Percentiles rank a stretch among this genome's conserved stretches.
Conservation (phyloP, 306 rosid genomes). For the Prunus davidiana region DNA sequence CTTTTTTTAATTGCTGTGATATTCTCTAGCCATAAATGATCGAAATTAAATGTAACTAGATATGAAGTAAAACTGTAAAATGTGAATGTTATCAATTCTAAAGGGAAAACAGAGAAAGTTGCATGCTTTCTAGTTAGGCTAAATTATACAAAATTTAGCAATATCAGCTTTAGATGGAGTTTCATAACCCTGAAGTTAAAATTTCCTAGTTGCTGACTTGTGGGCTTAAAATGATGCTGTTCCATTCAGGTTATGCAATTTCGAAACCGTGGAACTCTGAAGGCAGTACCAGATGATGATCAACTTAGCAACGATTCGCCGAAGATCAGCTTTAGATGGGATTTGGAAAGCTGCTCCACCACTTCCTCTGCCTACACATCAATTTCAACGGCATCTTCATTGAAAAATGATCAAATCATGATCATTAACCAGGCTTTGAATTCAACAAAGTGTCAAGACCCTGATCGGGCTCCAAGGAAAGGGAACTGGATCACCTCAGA, state of each 20-base stretch:
- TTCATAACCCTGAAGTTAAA: background rate
- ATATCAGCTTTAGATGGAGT: background rate
- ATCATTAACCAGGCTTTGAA: conserved; percentile 23
- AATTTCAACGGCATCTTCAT: conserved; percentile 48
- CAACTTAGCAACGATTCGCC: conserved; percentile 61
- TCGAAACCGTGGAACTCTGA: conserved; percentile 49
- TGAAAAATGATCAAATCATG: conserved; percentile 31
- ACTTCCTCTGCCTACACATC: conserved; percentile 61
- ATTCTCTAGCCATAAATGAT: background rate
- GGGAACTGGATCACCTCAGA: conserved; percentile 97
- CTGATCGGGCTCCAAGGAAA: conserved; percentile 32
- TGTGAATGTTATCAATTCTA: background rate
- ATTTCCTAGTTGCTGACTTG: background rate
- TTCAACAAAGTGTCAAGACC: conserved; percentile 33
- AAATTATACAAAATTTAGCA: background rate
- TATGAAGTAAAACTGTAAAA: background rate
- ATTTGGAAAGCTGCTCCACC: conserved; percentile 71
- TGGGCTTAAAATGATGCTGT: background rate
- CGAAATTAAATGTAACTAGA: background rate
- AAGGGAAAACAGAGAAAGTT: background rate
- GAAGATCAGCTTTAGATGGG: conserved; percentile 92
- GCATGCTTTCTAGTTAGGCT: background rate
- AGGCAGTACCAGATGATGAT: conserved; percentile 56
- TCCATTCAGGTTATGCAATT: conserved; percentile 53
- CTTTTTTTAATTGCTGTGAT: background rate